Conservation (phyloP, 2,329 filamentous ascomycete genomes). For the Diplodia seriata region DNA sequence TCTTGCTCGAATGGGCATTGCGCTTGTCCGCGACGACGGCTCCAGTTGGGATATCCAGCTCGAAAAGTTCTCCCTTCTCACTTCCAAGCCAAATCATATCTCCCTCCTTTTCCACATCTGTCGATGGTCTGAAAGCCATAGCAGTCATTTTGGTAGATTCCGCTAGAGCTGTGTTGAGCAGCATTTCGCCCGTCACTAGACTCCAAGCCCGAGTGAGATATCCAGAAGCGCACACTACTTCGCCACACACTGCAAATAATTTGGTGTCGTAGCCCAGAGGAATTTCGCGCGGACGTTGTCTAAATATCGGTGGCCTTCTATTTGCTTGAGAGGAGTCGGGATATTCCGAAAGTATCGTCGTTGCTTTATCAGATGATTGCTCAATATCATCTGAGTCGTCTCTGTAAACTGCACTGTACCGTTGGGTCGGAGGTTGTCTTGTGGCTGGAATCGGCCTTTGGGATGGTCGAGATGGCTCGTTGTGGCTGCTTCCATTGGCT, state of each 20-base stretch:
- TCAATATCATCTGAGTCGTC: constrained; percentile 61
- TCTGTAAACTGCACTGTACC: constrained; percentile 25
- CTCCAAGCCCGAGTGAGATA: constrained; percentile 90
- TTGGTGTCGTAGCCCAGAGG: constrained; percentile 85
- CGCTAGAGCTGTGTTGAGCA: constrained; percentile 70
- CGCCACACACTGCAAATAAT: constrained; percentile 85
- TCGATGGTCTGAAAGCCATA: constrained; percentile 83
- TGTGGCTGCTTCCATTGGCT: constrained; percentile 13
- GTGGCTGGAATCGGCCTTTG: background rate
- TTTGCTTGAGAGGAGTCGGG: constrained; percentile 87
- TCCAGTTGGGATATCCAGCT: constrained; percentile 81
- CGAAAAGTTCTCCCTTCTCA: constrained; percentile 84
- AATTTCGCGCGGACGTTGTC: constrained; percentile 76
- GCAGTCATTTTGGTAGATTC: constrained; percentile 85
- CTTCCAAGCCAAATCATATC: constrained; percentile 87
- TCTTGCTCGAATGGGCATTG: constrained; percentile 75
- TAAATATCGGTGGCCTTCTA: constrained; percentile 78
- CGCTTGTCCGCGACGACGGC: constrained; percentile 71
- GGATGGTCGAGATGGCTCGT: constrained; percentile 1
- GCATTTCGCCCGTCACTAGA: constrained; percentile 76
- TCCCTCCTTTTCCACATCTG: constrained; percentile 80
- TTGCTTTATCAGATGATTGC: constrained; percentile 54
- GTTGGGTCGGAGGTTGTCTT: constrained; percentile 16
- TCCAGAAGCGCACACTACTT: constrained; percentile 85
- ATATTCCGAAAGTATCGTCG: constrained; percentile 68